Evolutionary conservation across 371 early-diverging fungal species (phyloP).

Genomic region (Mucor racemosus): DNA sequence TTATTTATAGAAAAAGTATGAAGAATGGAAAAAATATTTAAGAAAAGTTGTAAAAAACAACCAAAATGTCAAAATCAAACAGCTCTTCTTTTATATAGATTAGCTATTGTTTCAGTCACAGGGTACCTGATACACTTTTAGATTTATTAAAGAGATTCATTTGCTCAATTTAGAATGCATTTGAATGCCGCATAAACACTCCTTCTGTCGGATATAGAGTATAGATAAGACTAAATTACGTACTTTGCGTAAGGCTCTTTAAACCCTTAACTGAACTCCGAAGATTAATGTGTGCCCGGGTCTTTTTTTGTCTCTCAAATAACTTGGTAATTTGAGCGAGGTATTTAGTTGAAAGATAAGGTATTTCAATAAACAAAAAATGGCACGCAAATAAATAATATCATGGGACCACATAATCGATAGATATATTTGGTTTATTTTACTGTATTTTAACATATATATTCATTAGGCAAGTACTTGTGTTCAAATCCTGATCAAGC

Average conservation of each 20-base stretch:
- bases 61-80: neutral
- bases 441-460: neutral
- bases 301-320: neutral
- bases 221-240: conserved; percentile 27
- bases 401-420: neutral
- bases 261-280: neutral
- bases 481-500: neutral
- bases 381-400: neutral
- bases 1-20: neutral
- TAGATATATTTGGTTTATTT: conserved; percentile 7
- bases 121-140: conserved; percentile 18
- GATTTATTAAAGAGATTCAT: neutral
- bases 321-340: neutral
- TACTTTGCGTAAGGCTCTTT: conserved; percentile 6
- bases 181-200: conserved; percentile 19
- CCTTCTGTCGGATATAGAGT: conserved; percentile 20
- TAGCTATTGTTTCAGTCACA: conserved; percentile 11
- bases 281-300: conserved; percentile 5
- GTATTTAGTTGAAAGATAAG: neutral
- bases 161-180: conserved; percentile 9
- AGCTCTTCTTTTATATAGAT: conserved; percentile 13
- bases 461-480: neutral
- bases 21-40: neutral
- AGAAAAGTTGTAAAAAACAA: neutral
- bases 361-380: neutral